A percentile compares a stretch with the other conserved stretches of the same genome.
Evolutionary conservation across 208 protist species (phyloP).

Genomic region (Trypanosoma platydactyli): DNA sequence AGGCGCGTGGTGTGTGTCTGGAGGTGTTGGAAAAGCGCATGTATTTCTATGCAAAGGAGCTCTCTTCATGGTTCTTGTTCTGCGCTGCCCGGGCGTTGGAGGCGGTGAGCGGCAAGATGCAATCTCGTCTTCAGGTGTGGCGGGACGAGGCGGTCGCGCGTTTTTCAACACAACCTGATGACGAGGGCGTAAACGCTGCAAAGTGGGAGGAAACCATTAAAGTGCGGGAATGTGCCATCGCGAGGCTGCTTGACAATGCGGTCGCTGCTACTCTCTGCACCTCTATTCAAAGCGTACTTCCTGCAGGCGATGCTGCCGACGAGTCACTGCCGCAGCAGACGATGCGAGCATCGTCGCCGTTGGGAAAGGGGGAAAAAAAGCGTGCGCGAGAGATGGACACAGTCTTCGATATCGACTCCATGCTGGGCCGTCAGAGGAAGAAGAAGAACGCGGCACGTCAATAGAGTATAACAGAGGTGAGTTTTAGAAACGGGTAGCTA

Average conservation of each 20-base stretch:
- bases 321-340: neutral
- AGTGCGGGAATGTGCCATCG: constrained; percentile 15
- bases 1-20: constrained; percentile 49
- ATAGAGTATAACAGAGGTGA: constrained; percentile 4
- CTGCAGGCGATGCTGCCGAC: neutral
- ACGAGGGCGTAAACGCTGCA: neutral
- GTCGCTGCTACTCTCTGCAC: constrained; percentile 10
- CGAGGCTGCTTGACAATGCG: constrained; percentile 19
- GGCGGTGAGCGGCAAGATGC: constrained; percentile 3
- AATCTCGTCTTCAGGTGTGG: constrained; percentile 44
- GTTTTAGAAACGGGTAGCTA: neutral
- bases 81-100: constrained; percentile 32
- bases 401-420: constrained; percentile 58
- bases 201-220: constrained; percentile 33
- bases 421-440: constrained; percentile 36
- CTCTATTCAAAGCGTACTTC: neutral
- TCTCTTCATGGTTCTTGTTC: constrained; percentile 65
- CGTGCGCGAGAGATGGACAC: constrained; percentile 45
- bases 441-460: constrained; percentile 2
- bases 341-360: neutral
- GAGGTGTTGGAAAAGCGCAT: constrained; percentile 71
- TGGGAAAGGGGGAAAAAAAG: constrained; percentile 34
- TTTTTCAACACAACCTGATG: constrained; percentile 11
- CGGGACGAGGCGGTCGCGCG: constrained; percentile 41
- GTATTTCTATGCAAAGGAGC: constrained; percentile 85